phyloP scores from a whole-genome alignment of 2,329 filamentous ascomycete genomes.

The Phoma sp. region DNA sequence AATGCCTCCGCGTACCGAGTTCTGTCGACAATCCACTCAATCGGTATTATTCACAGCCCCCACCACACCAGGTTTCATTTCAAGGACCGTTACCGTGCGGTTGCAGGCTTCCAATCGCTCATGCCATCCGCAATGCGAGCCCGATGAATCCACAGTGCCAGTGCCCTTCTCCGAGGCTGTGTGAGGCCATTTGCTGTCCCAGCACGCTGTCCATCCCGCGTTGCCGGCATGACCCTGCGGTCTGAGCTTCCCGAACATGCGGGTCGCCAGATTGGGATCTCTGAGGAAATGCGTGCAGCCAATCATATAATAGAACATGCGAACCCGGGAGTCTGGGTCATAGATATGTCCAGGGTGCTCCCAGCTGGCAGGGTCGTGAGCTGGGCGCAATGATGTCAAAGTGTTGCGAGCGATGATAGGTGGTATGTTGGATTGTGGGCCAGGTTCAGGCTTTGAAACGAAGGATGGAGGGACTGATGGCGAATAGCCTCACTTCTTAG shows the following conservation, averaged over 20 bases:
- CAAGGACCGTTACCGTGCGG: not conserved
- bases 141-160: not conserved
- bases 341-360: not conserved
- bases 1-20: constrained; percentile 13
- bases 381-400: constrained; percentile 11
- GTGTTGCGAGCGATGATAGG: constrained; percentile 12
- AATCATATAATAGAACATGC: not conserved
- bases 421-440: constrained; percentile 8
- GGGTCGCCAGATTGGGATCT: constrained; percentile 13
- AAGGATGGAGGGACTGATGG: constrained; percentile 15
- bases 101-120: constrained; percentile 4
- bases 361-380: constrained; percentile 5
- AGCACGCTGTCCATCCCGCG: constrained; percentile 13
- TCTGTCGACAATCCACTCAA: not conserved
- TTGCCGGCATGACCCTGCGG: constrained; percentile 18
- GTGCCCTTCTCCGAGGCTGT: not conserved
- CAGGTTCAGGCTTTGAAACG: not conserved
- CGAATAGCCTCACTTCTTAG: constrained; percentile 23
- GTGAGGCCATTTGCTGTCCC: constrained; percentile 8
- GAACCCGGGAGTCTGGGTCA: constrained; percentile 13
- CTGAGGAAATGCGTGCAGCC: constrained; percentile 4
- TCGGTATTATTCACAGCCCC: not conserved
- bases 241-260: constrained; percentile 15
- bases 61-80: not conserved
- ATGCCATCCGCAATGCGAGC: not conserved